Evolutionary conservation across 164 flowering plant genomes (phyloP).

Genomic region (Stephania cephalantha): DNA sequence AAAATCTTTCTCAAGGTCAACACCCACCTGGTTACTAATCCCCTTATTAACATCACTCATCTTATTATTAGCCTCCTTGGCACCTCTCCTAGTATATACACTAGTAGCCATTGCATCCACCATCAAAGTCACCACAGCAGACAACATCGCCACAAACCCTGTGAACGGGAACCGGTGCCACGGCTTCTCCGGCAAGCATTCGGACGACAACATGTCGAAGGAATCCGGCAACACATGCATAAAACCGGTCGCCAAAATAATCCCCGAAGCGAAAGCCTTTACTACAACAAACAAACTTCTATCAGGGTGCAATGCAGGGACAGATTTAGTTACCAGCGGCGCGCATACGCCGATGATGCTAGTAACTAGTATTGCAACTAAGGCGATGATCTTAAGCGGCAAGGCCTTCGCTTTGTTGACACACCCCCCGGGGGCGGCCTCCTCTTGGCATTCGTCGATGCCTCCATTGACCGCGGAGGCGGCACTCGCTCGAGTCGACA

Average conservation of each 20-base stretch:
- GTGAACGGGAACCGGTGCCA: slow-evolving; percentile 34
- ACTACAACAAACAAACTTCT: slow-evolving; percentile 19
- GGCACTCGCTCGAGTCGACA: no score
- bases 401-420: slow-evolving; percentile 15
- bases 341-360: slow-evolving; percentile 25
- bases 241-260: slow-evolving; percentile 28
- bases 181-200: slow-evolving; percentile 24
- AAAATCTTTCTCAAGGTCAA: not conserved
- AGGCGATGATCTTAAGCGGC: slow-evolving; percentile 23
- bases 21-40: not conserved
- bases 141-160: slow-evolving; percentile 26
- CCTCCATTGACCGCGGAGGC: no score
- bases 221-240: slow-evolving; percentile 36
- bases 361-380: slow-evolving; percentile 20
- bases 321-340: slow-evolving; percentile 14
- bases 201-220: slow-evolving; percentile 20
- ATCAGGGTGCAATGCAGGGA: slow-evolving; percentile 24
- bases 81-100: slow-evolving; percentile 11
- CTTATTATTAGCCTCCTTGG: slow-evolving; percentile 5
- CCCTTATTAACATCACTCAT: not conserved
- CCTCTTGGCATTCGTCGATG: slow-evolving; percentile 10
- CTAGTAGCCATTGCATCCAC: slow-evolving; percentile 32
- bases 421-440: slow-evolving; percentile 10
- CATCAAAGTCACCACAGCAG: slow-evolving; percentile 26
- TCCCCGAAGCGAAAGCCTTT: slow-evolving; percentile 28